Evolutionary conservation across 495 filamentous ascomycete genomes (phyloP), one percentile per base, ranked within the genome.

Genomic region (Cetradonia linearis): DNA sequence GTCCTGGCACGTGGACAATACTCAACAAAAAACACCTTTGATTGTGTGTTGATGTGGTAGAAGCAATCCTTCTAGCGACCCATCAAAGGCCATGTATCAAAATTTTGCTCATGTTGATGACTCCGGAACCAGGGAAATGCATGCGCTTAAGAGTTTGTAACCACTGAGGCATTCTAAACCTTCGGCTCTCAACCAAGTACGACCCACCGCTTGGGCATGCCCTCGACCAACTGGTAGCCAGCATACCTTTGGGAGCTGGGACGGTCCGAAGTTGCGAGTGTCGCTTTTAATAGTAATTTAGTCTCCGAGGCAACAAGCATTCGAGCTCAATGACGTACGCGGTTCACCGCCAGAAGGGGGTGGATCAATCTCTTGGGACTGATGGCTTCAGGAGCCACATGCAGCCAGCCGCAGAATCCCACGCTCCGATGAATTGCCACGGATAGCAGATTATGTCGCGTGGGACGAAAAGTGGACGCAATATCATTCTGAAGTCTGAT

Each of bases 231-330:
- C 20, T 53, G 49, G 49, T 16, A 34, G 16, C 30, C 49, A 53
- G 49, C 31, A n/a, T 53, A 16, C 49, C 16, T 53, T 33, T 33
- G 18, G 49, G n/a, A 53, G 30, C 49, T 28, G 49, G 49, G 16
- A 33, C 49, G 49, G 49, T 53, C 49, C 49, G 49, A 23, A n/a
- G 31, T 53, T 18, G 30, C 49, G 49, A 53, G 30, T 13, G 16
- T 53, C 49, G 49, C 49, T 53, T 53, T 34, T 53, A 33, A 34
- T 53, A 53, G 18, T 13, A 18, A 20, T n/a, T n/a, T n/a, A 33
- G 5, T n/a, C 20, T 11, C 49, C 49, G 18, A 53, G 20, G 30
- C 5, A 31, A 33, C 28, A 30, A 11, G 10, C 18, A 33, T 33
- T 34, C 31, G 49, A 53, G 28, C 49, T 31, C 3, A n/a, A 34